Conservation (phyloP, 2,329 filamentous ascomycete genomes). For the Zasmidium angulare region DNA sequence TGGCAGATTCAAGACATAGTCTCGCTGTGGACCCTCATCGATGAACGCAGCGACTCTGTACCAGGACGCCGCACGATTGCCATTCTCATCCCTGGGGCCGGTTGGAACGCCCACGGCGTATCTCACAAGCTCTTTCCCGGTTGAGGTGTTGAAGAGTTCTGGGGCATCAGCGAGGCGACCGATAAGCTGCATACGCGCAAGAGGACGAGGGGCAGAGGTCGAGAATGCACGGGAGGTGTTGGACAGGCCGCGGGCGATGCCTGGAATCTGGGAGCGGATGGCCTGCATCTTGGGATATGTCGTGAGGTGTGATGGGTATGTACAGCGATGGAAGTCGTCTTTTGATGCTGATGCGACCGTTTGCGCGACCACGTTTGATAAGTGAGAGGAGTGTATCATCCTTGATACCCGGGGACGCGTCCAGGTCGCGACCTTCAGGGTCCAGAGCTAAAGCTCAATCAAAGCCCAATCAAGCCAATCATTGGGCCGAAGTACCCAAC, state of each 20-base stretch:
- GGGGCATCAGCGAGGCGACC: slow-evolving; percentile 80
- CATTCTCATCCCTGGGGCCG: slow-evolving; percentile 64
- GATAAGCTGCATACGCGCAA: slow-evolving; percentile 82
- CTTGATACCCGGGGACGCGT: too few species aligned
- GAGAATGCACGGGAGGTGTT: slow-evolving; percentile 68
- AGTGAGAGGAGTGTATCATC: background rate
- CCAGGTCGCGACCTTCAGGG: background rate
- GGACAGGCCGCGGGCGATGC: slow-evolving; percentile 39
- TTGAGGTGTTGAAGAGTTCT: slow-evolving; percentile 69
- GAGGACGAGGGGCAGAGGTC: slow-evolving; percentile 59
- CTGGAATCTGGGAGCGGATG: slow-evolving; percentile 51
- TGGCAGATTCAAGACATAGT: slow-evolving; percentile 69
- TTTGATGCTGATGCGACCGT: background rate
- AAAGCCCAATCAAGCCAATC: background rate
- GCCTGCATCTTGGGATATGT: slow-evolving; percentile 44
- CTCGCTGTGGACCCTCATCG: slow-evolving; percentile 65
- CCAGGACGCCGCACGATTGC: slow-evolving; percentile 76
- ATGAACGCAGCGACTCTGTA: slow-evolving; percentile 76
- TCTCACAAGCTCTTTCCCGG: slow-evolving; percentile 70
- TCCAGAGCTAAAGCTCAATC: background rate
- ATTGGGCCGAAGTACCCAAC: background rate
- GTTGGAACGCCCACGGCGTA: slow-evolving; percentile 72
- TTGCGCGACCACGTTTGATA: background rate
- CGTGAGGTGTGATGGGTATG: background rate
- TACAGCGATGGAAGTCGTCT: slow-evolving; percentile 1